Evolutionary conservation across 768 basidiomycete species (phyloP), one percentile per base, ranked within the genome.

Genomic region (Lentinula guzmanii): DNA sequence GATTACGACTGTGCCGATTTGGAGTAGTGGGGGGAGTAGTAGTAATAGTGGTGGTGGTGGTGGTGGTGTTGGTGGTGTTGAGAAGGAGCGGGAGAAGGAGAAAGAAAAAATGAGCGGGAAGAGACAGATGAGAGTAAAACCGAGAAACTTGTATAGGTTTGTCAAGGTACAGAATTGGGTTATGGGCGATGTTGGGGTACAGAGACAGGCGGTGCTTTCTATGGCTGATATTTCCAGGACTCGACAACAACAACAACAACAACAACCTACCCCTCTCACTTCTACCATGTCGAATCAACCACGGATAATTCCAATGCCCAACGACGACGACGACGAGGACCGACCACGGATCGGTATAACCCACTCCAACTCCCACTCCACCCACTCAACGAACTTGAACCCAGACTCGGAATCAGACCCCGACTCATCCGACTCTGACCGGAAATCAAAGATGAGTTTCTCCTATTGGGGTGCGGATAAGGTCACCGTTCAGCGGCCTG

Each of bases 391-490:
- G 1, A 21, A 21, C 21, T 21, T 21, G 1, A 21, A 21, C 21
- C 21, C 21, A 24, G 24, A 24, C 24, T 24, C 24, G 1, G 53
- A 39, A 9, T 54, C 53, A 3, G 41, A 45, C 16, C 74, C 69
- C 21, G 90, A 91, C 33, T 92, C 91, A 3, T 89, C 91, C 65
- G 90, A 93, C 67, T 93, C 90, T 10, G 91, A 93, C 71, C 84
- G 87, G 76, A 90, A 92, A 77, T 91, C 87, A 78, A 93, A 93
- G 72, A 93, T 93, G 92, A 91, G 90, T 76, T 93, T 93, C 75
- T 93, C 91, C 5, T 95, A 93, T 70, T 93, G 91, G 91, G 91
- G 92, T 28, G 92, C 92, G 35, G 92, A 94, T 76, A 92, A 92
- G 74, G 82, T 94, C 67, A 94, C 92, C 1, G 83, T 94, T 21